Evolutionary conservation across 2,329 filamentous ascomycete genomes (phyloP), one percentile per base, ranked within the genome.

Genomic region (Trichoderma sp.): DNA sequence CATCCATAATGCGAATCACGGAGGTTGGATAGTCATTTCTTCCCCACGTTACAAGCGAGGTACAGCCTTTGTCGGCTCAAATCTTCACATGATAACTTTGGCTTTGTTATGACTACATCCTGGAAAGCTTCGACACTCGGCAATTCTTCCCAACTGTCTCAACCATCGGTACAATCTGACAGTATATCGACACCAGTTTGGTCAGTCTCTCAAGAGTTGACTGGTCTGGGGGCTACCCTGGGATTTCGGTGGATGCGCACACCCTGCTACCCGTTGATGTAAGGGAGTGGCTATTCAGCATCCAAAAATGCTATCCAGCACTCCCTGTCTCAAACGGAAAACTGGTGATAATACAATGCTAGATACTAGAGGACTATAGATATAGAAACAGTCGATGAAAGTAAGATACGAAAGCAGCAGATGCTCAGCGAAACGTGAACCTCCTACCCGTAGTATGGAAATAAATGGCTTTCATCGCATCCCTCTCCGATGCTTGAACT

Each of bases 11-110:
- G 50, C 50, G 50, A 56, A 24, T 56, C 50, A 56, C 50, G 3
- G 50, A 56, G 11, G 1, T 1, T 4, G 3, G 0, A 3, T 24
- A 24, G 21, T 21, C 50, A 24, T 56, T 56, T 24, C 0, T 24
- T 6, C 14, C 4, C 11, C 0, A 3, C 21, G 3, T 0, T 56
- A 6, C 11, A 24, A 3, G 50, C 3, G 18, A 45, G 16, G 0
- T n/a, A 21, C 11, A 24, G 3, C 50, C 21, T 12, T 56, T 56
- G 5, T 5, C 11, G 50, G 21, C 21, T 6, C n/a, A 2, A 24
- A 3, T 53, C 50, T 56, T 56, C 21, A 6, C 5, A 24, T 24
- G 21, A 56, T 24, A 4, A 6, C n/a, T 24, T 56, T 24, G n/a
- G 4, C 50, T 24, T 50, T 24, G n/a, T 1, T 56, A 0, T 11